phyloP scores from a whole-genome alignment of 768 basidiomycete genomes.

The Ramaria sp. region DNA sequence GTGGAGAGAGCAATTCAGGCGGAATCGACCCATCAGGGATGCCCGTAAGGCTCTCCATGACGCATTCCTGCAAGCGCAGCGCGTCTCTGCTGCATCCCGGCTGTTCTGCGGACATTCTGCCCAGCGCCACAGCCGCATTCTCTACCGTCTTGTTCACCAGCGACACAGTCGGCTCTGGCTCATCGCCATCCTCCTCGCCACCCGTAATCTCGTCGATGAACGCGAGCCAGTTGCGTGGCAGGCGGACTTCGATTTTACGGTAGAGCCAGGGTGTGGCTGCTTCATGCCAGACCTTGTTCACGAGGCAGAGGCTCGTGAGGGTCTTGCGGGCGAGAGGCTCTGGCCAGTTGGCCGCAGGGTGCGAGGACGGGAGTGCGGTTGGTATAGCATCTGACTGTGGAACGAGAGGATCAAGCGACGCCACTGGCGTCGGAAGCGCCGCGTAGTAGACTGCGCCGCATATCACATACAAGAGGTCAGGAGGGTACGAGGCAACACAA shows the following conservation, averaged over 20 bases:
- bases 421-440: conserved; percentile 39
- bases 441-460: conserved; percentile 62
- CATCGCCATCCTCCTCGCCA: conserved; percentile 31
- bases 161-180: conserved; percentile 37
- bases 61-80: conserved; percentile 45
- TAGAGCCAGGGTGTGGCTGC: conserved; percentile 87
- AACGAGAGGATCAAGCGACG: conserved; percentile 65
- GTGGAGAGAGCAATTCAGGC: conserved; percentile 65
- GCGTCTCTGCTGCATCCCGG: conserved; percentile 30
- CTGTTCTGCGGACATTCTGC: conserved; percentile 21
- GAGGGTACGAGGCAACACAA: conserved; percentile 40
- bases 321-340: conserved; percentile 56
- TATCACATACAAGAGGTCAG: conserved; percentile 62
- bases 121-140: conserved; percentile 47
- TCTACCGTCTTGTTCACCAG: conserved; percentile 59
- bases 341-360: conserved; percentile 58
- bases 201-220: conserved; percentile 72
- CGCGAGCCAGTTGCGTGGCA: conserved; percentile 74
- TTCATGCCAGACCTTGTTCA: conserved; percentile 66
- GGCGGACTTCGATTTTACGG: conserved; percentile 71
- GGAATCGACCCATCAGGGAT: conserved; percentile 63
- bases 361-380: conserved; percentile 54
- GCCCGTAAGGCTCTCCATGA: conserved; percentile 40
- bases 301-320: conserved; percentile 61
- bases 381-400: conserved; percentile 28